Conservation (phyloP, 1,139 yeast genomes). For the Yamadazyma friedrichii region DNA sequence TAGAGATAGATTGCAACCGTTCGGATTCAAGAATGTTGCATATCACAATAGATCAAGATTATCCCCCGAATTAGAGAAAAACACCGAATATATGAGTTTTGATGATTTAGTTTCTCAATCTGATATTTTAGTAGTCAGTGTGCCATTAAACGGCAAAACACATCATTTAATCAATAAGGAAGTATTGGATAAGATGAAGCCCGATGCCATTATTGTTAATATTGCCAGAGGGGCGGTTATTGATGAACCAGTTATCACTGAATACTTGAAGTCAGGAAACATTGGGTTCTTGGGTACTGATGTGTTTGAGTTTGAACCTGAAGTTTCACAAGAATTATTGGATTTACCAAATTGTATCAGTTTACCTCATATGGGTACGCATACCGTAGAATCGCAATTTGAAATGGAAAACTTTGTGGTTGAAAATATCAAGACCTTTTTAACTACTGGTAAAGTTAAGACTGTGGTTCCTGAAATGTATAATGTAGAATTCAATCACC, state of each 20-base stretch:
- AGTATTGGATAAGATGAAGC: conserved; percentile 56
- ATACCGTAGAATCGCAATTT: conserved; percentile 54
- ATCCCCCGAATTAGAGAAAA: conserved; percentile 53
- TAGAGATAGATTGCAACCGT: conserved; percentile 58
- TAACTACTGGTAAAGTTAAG: conserved; percentile 59
- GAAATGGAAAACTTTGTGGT: conserved; percentile 59
- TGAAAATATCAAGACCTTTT: conserved; percentile 41
- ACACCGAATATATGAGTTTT: conserved; percentile 53
- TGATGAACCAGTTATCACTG: conserved; percentile 62
- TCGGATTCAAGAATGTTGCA: conserved; percentile 58
- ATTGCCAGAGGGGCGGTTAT: conserved; percentile 77
- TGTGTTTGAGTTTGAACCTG: conserved; percentile 83
- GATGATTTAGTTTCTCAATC: conserved; percentile 55
- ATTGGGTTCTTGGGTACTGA: conserved; percentile 77
- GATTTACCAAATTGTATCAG: conserved; percentile 58
- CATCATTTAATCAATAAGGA: conserved; percentile 56
- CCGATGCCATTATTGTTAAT: conserved; percentile 62
- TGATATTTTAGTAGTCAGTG: conserved; percentile 60
- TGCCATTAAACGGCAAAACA: conserved; percentile 62
- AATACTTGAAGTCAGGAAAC: conserved; percentile 65
- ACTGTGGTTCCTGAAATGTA: conserved; percentile 68
- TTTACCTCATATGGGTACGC: conserved; percentile 84
- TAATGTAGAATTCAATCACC: conserved; percentile 14
- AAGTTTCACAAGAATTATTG: conserved; percentile 56
- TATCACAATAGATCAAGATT: conserved; percentile 62